A percentile compares a stretch with the other conserved stretches of the same genome.
These are phyloP conservation scores for Pulveroboletus sp. DNA, from an alignment of 768 basidiomycete genomes.

Conservation along the genomic window DNA sequence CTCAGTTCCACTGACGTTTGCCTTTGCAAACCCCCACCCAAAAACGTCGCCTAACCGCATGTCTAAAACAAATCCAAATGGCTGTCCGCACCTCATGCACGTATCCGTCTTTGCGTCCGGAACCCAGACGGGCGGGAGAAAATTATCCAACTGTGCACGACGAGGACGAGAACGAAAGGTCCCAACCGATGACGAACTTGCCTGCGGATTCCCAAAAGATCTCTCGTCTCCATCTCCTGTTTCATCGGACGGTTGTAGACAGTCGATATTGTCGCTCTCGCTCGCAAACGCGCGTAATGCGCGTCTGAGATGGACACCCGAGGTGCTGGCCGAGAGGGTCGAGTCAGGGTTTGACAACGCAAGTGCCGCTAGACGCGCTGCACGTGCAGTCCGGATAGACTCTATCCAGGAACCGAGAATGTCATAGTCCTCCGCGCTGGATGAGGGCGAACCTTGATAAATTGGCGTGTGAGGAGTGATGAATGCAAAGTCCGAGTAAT, in stretches of 20 bases:
- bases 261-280: slow-evolving; percentile 17
- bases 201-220: not conserved
- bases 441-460: slow-evolving; percentile 5
- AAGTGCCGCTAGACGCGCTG: slow-evolving; percentile 62
- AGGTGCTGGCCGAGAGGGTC: slow-evolving; percentile 72
- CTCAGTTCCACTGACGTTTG: slow-evolving; percentile 30
- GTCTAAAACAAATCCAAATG: slow-evolving; percentile 53
- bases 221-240: slow-evolving; percentile 34
- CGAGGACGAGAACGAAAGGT: slow-evolving; percentile 8
- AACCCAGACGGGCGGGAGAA: slow-evolving; percentile 90
- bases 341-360: slow-evolving; percentile 74
- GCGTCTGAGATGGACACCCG: slow-evolving; percentile 69
- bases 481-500: not conserved
- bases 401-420: slow-evolving; percentile 57
- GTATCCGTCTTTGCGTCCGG: slow-evolving; percentile 77
- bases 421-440: slow-evolving; percentile 1
- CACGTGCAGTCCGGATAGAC: slow-evolving; percentile 66
- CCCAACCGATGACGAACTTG: not conserved
- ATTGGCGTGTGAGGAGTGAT: not conserved
- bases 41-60: slow-evolving; percentile 24
- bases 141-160: slow-evolving; percentile 40
- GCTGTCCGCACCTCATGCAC: slow-evolving; percentile 79
- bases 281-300: slow-evolving; percentile 70
- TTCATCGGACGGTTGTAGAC: slow-evolving; percentile 47
- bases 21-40: slow-evolving; percentile 32